Conservation (phyloP, 768 basidiomycete species). For the Suillus decipiens region DNA sequence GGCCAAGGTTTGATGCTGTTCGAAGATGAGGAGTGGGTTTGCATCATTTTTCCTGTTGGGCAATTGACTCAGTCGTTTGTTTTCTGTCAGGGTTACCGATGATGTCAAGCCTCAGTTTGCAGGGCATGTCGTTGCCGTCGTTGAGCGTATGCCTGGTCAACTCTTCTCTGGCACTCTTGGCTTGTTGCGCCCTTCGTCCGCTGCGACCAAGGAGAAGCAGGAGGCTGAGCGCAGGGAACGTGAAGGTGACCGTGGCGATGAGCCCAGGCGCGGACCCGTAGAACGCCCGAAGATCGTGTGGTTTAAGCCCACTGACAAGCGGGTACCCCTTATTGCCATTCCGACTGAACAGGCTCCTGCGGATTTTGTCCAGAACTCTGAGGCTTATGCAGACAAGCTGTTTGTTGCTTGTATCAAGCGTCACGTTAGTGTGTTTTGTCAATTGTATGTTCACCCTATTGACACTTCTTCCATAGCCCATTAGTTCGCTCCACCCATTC, state of each 20-base stretch:
- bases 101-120: constrained; percentile 98
- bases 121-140: constrained; percentile 99
- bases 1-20: constrained; percentile 96
- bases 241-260: constrained; percentile 89
- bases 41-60: constrained; percentile 3
- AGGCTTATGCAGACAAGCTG: constrained; percentile 84
- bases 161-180: constrained; percentile 97
- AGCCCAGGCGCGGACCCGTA: constrained; percentile 73
- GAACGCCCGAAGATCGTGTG: constrained; percentile 99
- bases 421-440: constrained; percentile 61
- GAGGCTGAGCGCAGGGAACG: constrained; percentile 97
- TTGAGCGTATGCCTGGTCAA: constrained; percentile 98
- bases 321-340: constrained; percentile 97
- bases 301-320: constrained; percentile 99
- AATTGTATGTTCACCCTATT: constrained; percentile 16
- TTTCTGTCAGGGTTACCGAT: constrained; percentile 76
- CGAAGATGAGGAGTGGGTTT: constrained; percentile 88
- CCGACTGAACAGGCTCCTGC: constrained; percentile 97
- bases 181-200: constrained; percentile 91
- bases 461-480: constrained; percentile 53
- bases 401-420: constrained; percentile 99
- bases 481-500: constrained; percentile 97
- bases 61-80: constrained; percentile 17
- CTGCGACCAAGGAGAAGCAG: constrained; percentile 98
- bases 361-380: constrained; percentile 95